Conservation (phyloP, 2,329 filamentous ascomycete genomes). For the Tothia fuscella region DNA sequence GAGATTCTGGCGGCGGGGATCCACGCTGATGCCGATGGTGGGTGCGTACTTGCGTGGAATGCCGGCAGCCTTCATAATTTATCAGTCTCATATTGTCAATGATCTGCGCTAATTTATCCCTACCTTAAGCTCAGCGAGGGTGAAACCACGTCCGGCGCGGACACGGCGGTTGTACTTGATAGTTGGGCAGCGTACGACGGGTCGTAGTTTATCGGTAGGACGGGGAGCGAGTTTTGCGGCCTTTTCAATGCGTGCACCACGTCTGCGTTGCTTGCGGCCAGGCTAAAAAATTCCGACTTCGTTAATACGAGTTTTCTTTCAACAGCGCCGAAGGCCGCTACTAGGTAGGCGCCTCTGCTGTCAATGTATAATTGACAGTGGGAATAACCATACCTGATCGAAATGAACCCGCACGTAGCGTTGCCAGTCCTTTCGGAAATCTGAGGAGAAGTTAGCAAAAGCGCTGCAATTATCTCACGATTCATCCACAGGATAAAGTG, state of each 20-base stretch:
- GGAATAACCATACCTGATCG: conserved; percentile 71
- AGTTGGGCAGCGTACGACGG: conserved; percentile 93
- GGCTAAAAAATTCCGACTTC: conserved; percentile 47
- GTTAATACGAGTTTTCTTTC: too few relatives aligned
- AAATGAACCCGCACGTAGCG: conserved; percentile 98
- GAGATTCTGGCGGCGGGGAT: conserved; percentile 92
- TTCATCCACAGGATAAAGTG: too few relatives aligned
- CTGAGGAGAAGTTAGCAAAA: conserved; percentile 37
- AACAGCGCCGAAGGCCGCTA: too few relatives aligned
- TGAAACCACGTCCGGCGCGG: conserved; percentile 94
- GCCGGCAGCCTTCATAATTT: conserved; percentile 64
- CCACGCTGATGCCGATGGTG: conserved; percentile 95
- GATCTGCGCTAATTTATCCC: too few relatives aligned
- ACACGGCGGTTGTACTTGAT: conserved; percentile 99
- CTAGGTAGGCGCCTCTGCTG: conserved; percentile 38
- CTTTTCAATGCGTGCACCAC: conserved; percentile 86
- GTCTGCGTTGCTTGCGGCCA: conserved; percentile 89
- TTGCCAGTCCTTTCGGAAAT: conserved; percentile 99
- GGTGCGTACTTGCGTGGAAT: conserved; percentile 88
- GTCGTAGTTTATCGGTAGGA: conserved; percentile 92
- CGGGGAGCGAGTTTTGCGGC: conserved; percentile 90
- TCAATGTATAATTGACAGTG: conserved; percentile 38
- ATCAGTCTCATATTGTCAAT: not conserved
- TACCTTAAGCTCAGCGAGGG: conserved; percentile 97
- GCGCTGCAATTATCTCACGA: too few relatives aligned